These are phyloP conservation scores for Neurospora sp. DNA, from an alignment of 495 filamentous ascomycete species.

Conservation along the genomic window DNA sequence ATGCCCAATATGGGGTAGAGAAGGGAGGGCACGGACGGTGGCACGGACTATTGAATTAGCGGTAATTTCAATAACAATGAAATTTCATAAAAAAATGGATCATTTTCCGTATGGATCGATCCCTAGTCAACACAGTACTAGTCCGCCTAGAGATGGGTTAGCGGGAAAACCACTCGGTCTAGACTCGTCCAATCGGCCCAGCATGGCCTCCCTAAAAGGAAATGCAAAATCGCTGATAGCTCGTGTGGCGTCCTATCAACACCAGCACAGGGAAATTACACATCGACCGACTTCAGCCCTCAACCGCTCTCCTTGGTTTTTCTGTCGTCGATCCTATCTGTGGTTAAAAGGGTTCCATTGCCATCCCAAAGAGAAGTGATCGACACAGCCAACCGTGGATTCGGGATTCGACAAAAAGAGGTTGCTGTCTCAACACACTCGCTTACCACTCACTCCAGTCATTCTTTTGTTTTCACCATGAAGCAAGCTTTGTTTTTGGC, in stretches of 20 bases:
- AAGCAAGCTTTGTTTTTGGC: conserved; percentile 4
- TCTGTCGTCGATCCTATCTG: not conserved
- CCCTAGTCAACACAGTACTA: not conserved
- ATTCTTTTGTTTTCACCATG: conserved; percentile 2
- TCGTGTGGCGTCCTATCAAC: not conserved
- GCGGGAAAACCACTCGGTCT: not conserved
- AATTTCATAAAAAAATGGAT: too few species aligned
- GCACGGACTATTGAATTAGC: too few species aligned
- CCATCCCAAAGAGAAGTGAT: not conserved
- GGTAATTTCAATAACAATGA: too few species aligned
- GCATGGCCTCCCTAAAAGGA: not conserved
- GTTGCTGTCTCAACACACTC: conserved; percentile 1
- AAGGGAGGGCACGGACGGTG: too few species aligned
- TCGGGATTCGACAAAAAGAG: not conserved
- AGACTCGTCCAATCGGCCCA: not conserved
- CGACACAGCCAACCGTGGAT: not conserved
- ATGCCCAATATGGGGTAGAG: too few species aligned
- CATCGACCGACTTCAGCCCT: not conserved
- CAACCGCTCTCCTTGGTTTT: not conserved
- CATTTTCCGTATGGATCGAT: too few species aligned
- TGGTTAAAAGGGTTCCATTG: not conserved
- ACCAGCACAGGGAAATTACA: not conserved
- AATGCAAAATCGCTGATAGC: not conserved
- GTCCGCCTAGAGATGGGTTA: not conserved
- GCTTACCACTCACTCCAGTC: conserved; percentile 1